Evolutionary conservation across 1,284 basidiomycete species (phyloP), one percentile per base, ranked within the genome.

Genomic region (Cystobasidium sp.): DNA sequence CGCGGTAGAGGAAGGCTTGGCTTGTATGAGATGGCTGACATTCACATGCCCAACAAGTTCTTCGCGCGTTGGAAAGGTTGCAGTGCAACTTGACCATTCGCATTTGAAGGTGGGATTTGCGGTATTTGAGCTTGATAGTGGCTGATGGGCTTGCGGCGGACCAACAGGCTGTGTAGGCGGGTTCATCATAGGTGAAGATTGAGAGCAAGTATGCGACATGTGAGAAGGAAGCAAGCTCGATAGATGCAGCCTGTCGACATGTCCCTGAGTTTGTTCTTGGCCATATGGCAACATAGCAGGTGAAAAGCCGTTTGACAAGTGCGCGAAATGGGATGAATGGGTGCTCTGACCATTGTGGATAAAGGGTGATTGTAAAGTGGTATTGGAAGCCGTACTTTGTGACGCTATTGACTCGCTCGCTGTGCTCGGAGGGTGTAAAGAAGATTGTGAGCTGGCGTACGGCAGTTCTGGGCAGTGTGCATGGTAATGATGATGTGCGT

Each of bases 21-120:
- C 72, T 47, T 65, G 22, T 9, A 62, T 18, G 24, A 86, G 82
- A 76, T 87, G 86, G 20, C 82, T 82, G 0, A 82, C 74, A 5
- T 85, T 85, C 46, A 87, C 83, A 74, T 87, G 86, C 0, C 81
- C 80, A 0, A 85, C 80, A 0, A 87, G 81, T 69, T 83, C 83
- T 12, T 84, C 83, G 69, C 84, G 82, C 3, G 83, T 82, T 24
- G 78, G 76, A 76, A 86, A 85, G 8, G 81, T 78, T 10, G 81
- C 78, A 62, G 84, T 82, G 77, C 84, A 85, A 70, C 83, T 83
- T 43, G 82, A 80, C 84, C 84, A 85, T 71, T 83, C 83, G 74
- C 84, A 85, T 10, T 59, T 44, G 59, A 75, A 77, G 1, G 5
- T 46, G n/a, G 49, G 74, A 20, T 4, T 31, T 14, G 20, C 41